Percentiles rank a stretch among this genome's conserved stretches.
These are phyloP conservation scores for Leccinum longicurvipes DNA, from an alignment of 768 basidiomycete species.

Conservation along the genomic window DNA sequence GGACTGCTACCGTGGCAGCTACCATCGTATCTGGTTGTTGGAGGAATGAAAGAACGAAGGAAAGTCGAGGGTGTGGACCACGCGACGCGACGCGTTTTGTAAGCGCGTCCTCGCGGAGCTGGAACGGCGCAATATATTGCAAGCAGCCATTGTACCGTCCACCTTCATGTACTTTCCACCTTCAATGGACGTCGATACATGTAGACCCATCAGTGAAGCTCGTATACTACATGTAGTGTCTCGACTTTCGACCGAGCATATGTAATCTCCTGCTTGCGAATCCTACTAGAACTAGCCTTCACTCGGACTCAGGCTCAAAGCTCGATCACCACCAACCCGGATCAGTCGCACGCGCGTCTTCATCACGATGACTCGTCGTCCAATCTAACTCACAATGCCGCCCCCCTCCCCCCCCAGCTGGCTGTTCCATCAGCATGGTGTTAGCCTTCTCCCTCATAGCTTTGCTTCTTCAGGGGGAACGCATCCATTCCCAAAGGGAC, in stretches of 20 bases:
- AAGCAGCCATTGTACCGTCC: no score
- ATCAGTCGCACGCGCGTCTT: slow-evolving; percentile 59
- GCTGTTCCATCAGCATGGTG: neutral
- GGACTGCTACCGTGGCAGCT: neutral
- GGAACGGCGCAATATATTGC: neutral
- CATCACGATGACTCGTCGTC: slow-evolving; percentile 53
- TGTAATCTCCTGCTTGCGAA: no score
- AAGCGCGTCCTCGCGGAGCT: slow-evolving; percentile 19
- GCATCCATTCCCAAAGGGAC: slow-evolving; percentile 55
- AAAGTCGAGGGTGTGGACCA: neutral
- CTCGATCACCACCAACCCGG: slow-evolving; percentile 57
- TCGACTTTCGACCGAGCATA: no score
- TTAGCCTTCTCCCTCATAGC: neutral
- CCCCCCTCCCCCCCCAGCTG: neutral
- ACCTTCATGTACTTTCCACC: no score
- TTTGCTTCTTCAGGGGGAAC: slow-evolving; percentile 23
- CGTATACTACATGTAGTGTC: no score
- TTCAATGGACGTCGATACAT: no score
- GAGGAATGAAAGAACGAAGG: no score
- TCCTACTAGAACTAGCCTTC: no score
- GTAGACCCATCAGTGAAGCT: no score
- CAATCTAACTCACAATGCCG: slow-evolving; percentile 43
- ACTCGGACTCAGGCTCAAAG: slow-evolving; percentile 29
- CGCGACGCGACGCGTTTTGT: slow-evolving; percentile 14
- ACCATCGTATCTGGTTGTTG: neutral